These are phyloP conservation scores for Penstemon barbatus DNA, from an alignment of 257 asterid species.

Conservation along the genomic window DNA sequence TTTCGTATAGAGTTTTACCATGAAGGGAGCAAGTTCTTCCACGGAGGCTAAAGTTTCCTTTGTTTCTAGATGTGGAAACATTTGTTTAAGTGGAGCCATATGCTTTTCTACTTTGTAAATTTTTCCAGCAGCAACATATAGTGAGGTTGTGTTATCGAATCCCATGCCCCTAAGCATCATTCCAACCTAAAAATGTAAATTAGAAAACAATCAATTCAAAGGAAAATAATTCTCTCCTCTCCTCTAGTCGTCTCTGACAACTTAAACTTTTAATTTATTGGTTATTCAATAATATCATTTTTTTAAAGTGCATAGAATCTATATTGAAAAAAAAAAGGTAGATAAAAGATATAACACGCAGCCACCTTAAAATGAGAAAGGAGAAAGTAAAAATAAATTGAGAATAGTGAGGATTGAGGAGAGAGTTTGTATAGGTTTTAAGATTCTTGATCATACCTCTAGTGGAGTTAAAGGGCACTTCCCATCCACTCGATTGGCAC, in stretches of 20 bases:
- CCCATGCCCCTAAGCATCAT: constrained; percentile 99
- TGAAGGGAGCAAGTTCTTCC: constrained; percentile 81
- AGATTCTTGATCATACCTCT: constrained; percentile 55
- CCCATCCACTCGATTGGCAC: constrained; percentile 91
- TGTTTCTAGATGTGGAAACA: constrained; percentile 83
- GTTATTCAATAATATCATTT: neutral
- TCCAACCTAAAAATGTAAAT: constrained; percentile 67
- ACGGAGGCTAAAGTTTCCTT: constrained; percentile 76
- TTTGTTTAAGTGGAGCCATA: constrained; percentile 92
- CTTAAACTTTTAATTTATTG: neutral
- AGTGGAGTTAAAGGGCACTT: constrained; percentile 96
- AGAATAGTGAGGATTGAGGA: too few species aligned
- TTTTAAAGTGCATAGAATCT: neutral
- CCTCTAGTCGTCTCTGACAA: too few species aligned
- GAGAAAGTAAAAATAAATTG: neutral
- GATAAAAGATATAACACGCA: neutral
- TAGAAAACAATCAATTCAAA: neutral
- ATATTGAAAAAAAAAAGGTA: neutral
- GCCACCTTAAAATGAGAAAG: neutral
- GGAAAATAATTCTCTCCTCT: too few species aligned
- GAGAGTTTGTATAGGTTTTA: neutral
- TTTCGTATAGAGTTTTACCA: constrained; percentile 38
- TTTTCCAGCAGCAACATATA: constrained; percentile 93
- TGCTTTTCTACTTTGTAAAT: constrained; percentile 83
- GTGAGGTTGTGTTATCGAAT: constrained; percentile 78